These are phyloP conservation scores for Fonsecaea erecta DNA, from an alignment of 2,329 filamentous ascomycete species.

Conservation along the genomic window DNA sequence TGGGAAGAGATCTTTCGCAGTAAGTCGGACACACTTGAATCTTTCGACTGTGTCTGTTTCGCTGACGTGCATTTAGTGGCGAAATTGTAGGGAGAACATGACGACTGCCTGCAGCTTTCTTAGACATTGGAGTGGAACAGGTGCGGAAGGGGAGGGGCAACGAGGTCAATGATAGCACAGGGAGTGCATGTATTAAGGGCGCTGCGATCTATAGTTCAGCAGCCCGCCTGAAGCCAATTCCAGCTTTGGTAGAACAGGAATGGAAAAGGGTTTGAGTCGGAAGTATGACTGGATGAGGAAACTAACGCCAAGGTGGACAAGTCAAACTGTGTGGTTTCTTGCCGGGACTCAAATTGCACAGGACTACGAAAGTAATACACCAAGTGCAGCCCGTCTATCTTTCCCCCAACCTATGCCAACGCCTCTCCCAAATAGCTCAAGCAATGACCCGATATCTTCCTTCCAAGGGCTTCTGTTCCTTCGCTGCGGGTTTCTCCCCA, in stretches of 20 bases:
- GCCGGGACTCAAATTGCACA: neutral
- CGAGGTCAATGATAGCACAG: no score
- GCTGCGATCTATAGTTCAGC: no score
- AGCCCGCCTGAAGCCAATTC: no score
- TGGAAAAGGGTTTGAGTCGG: no score
- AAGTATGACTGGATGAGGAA: neutral
- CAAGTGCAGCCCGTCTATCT: neutral
- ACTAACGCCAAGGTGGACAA: neutral
- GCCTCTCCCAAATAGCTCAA: neutral
- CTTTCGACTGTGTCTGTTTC: neutral
- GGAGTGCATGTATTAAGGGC: no score
- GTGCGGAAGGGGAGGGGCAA: no score
- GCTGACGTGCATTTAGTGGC: neutral
- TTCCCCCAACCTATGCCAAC: no score
- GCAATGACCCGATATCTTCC: neutral
- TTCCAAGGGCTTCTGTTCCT: constrained; percentile 21
- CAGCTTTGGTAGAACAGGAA: no score
- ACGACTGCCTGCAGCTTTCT: no score
- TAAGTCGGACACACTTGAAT: neutral
- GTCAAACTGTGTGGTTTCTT: neutral
- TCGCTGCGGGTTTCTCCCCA: constrained; percentile 14
- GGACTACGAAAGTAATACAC: neutral
- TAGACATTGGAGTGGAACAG: no score
- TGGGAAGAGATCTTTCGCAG: constrained; percentile 5
- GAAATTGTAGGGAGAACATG: neutral